Percentiles rank a stretch among this genome's conserved stretches.
Conservation (phyloP, 73 alveolate genomes). For the Breviolum minutum region DNA sequence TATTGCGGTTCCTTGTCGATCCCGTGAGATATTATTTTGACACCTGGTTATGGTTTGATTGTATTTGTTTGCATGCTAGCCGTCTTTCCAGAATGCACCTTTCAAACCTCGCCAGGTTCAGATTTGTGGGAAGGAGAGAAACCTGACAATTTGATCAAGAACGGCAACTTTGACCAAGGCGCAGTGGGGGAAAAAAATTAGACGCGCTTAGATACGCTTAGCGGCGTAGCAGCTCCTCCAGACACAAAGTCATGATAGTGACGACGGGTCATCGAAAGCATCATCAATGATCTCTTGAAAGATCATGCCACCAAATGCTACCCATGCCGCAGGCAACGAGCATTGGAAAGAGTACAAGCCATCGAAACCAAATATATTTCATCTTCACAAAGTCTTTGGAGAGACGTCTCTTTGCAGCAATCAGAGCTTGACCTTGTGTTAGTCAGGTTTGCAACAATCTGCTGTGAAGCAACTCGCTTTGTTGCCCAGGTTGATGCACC, state of each 20-base stretch:
- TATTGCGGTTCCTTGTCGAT: no score
- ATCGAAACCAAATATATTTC: background rate
- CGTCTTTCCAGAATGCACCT: no score
- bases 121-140: background rate
- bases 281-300: background rate
- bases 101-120: background rate
- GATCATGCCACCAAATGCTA: background rate
- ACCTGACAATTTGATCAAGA: background rate
- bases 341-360: background rate
- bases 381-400: background rate
- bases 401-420: background rate
- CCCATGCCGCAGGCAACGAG: background rate
- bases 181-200: background rate
- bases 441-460: no score
- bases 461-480: background rate
- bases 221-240: no score
- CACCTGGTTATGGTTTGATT: no score
- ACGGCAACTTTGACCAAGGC: slow-evolving; percentile 25
- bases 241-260: no score
- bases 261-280: background rate
- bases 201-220: background rate
- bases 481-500: background rate
- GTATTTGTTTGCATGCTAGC: no score
- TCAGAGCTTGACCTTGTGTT: no score
- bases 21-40: no score